These are phyloP conservation scores for Carex pumila DNA, from an alignment of 176 grass and related monocot genomes.

Conservation along the genomic window DNA sequence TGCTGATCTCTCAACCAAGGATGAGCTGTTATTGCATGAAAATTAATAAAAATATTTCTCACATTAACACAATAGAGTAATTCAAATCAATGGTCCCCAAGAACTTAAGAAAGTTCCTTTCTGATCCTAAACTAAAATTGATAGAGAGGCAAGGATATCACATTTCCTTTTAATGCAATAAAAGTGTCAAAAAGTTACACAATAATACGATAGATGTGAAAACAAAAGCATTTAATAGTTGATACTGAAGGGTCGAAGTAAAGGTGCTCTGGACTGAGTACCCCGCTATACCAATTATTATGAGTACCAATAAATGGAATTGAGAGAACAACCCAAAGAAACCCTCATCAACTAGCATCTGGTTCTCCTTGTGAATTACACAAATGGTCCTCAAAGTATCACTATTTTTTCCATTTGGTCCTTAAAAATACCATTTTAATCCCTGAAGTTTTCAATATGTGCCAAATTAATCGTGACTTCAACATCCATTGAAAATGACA, in stretches of 20 bases:
- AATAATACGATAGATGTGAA: too few relatives aligned
- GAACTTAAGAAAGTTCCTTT: background rate
- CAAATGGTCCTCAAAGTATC: too few relatives aligned
- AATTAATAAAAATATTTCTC: background rate
- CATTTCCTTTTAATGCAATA: background rate
- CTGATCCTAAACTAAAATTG: constrained; percentile 11
- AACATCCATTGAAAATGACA: too few relatives aligned
- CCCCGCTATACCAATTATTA: background rate
- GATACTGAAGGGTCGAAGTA: background rate
- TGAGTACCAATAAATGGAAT: background rate
- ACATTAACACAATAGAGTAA: background rate
- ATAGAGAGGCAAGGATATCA: background rate
- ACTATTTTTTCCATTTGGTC: background rate
- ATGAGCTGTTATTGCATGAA: constrained; percentile 45
- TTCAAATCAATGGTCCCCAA: background rate
- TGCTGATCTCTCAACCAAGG: constrained; percentile 78
- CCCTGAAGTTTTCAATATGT: background rate
- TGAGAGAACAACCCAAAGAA: background rate
- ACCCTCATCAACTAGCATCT: background rate
- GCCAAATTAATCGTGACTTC: background rate
- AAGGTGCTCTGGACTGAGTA: background rate
- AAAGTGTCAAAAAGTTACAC: background rate
- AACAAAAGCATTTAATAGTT: background rate
- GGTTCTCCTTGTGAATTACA: background rate
- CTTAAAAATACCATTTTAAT: background rate